Conservation (phyloP, 495 filamentous ascomycete species). For the Penicillium atrosanguineum region DNA sequence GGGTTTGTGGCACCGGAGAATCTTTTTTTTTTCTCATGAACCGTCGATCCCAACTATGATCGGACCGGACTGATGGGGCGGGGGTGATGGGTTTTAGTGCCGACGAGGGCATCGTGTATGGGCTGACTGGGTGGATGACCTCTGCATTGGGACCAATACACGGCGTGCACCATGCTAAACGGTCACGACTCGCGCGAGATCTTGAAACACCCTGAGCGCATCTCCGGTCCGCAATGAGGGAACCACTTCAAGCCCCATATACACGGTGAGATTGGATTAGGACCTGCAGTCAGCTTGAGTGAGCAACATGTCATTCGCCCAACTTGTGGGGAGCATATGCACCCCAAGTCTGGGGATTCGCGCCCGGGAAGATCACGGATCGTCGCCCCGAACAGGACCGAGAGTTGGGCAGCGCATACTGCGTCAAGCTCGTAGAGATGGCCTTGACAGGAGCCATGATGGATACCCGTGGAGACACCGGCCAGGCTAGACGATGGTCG, state of each 20-base stretch:
- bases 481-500: slow-evolving; percentile 3
- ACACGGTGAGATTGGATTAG: slow-evolving; percentile 11
- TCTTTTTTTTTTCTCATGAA: neutral
- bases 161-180: neutral
- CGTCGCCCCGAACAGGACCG: neutral
- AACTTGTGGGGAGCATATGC: slow-evolving; percentile 12
- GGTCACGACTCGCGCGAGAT: slow-evolving; percentile 5
- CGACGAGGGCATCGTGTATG: slow-evolving; percentile 1
- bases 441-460: neutral
- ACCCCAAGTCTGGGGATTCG: neutral
- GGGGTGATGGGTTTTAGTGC: slow-evolving; percentile 1
- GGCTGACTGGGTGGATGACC: neutral
- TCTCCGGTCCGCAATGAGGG: slow-evolving; percentile 5
- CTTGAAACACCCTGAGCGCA: neutral
- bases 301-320: slow-evolving; percentile 9
- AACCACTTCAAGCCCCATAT: slow-evolving; percentile 8
- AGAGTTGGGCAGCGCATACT: neutral
- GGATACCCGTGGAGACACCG: slow-evolving; percentile 2
- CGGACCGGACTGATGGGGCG: neutral
- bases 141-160: neutral
- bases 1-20: neutral
- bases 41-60: neutral
- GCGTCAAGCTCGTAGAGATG: slow-evolving; percentile 14
- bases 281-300: slow-evolving; percentile 11
- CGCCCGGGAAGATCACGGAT: slow-evolving; percentile 3